Conservation (phyloP, 805 yeast genomes). For the Tetrapisispora fleetii region DNA sequence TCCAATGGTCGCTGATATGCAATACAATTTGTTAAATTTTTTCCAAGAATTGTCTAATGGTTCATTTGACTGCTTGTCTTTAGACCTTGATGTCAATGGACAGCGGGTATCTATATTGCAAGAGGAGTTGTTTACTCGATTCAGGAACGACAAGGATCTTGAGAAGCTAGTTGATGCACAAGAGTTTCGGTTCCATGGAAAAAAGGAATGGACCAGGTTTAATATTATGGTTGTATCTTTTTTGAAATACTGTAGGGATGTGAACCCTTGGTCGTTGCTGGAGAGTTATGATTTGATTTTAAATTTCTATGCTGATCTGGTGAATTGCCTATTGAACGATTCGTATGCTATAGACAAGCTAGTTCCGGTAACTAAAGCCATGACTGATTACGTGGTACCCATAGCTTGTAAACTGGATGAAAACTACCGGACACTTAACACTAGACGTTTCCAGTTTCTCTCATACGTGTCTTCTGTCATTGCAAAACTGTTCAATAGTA, state of each 20-base stretch:
- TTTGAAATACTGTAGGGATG: slow-evolving; percentile 37
- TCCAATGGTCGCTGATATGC: neutral
- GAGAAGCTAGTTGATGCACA: slow-evolving; percentile 15
- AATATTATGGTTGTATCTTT: slow-evolving; percentile 40
- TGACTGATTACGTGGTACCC: slow-evolving; percentile 31
- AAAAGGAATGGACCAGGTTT: slow-evolving; percentile 28
- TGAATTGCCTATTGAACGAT: slow-evolving; percentile 36
- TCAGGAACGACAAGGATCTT: slow-evolving; percentile 6
- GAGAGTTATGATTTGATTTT: slow-evolving; percentile 42
- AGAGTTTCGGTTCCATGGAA: slow-evolving; percentile 8
- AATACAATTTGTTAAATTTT: slow-evolving; percentile 8
- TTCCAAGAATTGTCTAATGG: slow-evolving; percentile 14
- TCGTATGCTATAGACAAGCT: slow-evolving; percentile 28
- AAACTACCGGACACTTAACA: slow-evolving; percentile 9
- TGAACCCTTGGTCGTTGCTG: slow-evolving; percentile 42
- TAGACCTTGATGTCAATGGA: slow-evolving; percentile 26
- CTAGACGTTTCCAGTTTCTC: slow-evolving; percentile 30
- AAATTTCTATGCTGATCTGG: slow-evolving; percentile 35
- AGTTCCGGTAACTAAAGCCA: slow-evolving; percentile 14
- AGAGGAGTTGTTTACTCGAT: slow-evolving; percentile 12
- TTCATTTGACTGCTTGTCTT: slow-evolving; percentile 15
- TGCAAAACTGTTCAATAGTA: slow-evolving; percentile 50
- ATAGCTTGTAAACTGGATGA: slow-evolving; percentile 19
- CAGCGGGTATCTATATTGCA: slow-evolving; percentile 31
- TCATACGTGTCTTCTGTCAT: slow-evolving; percentile 44